Percentiles rank a stretch among this genome's conserved stretches.
phyloP scores from a whole-genome alignment of 1,139 yeast genomes.

The Geotrichum cucujoidarum region DNA sequence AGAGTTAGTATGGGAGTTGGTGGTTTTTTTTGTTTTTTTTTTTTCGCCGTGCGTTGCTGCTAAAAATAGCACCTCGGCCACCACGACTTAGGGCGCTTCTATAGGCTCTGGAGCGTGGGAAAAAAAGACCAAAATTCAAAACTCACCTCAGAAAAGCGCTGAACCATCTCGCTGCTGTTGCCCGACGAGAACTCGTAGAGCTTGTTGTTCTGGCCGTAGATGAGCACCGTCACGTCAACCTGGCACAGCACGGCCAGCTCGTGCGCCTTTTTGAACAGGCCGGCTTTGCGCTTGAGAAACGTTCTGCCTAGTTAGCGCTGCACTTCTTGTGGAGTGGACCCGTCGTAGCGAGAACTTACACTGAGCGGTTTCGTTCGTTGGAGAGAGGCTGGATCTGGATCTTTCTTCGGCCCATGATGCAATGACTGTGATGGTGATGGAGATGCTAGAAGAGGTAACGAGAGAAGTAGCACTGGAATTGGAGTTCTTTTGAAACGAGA shows the following conservation, averaged over 20 bases:
- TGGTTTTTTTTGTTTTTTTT: background rate
- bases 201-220: constrained; percentile 74
- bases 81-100: background rate
- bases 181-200: constrained; percentile 78
- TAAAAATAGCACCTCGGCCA: constrained; percentile 2
- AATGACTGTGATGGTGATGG: background rate
- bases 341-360: constrained; percentile 29
- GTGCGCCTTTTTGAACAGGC: constrained; percentile 92
- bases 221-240: constrained; percentile 86
- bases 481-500: background rate
- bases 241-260: constrained; percentile 89
- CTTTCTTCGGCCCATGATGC: constrained; percentile 88
- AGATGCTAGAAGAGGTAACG: background rate
- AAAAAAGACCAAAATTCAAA: background rate
- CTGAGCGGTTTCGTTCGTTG: constrained; percentile 75
- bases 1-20: background rate
- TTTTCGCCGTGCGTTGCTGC: background rate
- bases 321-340: background rate
- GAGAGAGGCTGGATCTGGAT: constrained; percentile 87
- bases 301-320: constrained; percentile 41
- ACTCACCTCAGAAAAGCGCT: constrained; percentile 39
- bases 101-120: background rate
- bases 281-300: constrained; percentile 90
- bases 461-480: too few relatives aligned
- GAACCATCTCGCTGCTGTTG: constrained; percentile 57